phyloP scores from a whole-genome alignment of 2,329 filamentous ascomycete species.

The Penicillium sp. region DNA sequence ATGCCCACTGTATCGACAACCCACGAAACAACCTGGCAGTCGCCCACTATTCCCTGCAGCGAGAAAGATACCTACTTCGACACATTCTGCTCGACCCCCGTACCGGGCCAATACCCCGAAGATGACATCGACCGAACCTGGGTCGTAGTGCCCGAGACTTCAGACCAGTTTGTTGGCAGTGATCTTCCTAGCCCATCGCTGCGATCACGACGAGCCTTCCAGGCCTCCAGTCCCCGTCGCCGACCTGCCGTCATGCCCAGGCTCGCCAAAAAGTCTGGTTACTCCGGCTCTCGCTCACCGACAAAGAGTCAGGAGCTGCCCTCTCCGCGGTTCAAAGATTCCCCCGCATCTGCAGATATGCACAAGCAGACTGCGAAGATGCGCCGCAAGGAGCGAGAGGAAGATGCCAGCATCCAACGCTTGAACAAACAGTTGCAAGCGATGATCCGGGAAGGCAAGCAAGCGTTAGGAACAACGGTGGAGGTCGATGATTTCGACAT shows the following conservation, averaged over 20 bases:
- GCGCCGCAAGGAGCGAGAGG: conserved; percentile 71
- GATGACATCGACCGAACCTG: conserved; percentile 65
- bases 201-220: conserved; percentile 22
- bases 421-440: conserved; percentile 78
- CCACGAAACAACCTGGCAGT: conserved; percentile 32
- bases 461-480: conserved; percentile 76
- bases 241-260: conserved; percentile 30
- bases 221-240: conserved; percentile 25
- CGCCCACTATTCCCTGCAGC: conserved; percentile 20
- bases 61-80: conserved; percentile 29
- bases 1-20: conserved; percentile 43
- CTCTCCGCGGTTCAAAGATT: conserved; percentile 34
- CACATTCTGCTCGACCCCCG: conserved; percentile 40
- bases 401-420: conserved; percentile 75
- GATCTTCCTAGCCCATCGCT: conserved; percentile 17
- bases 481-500: conserved; percentile 59
- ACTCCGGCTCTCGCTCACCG: conserved; percentile 26
- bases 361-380: conserved; percentile 72
- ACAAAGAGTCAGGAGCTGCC: conserved; percentile 22
- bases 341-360: conserved; percentile 59
- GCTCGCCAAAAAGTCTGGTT: conserved; percentile 24
- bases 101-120: conserved; percentile 58
- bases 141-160: conserved; percentile 61
- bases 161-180: conserved; percentile 17
- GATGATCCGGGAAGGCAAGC: conserved; percentile 86